phyloP scores from a whole-genome alignment of 1,284 basidiomycete species.

The Mycosarcoma mackinlayi region DNA sequence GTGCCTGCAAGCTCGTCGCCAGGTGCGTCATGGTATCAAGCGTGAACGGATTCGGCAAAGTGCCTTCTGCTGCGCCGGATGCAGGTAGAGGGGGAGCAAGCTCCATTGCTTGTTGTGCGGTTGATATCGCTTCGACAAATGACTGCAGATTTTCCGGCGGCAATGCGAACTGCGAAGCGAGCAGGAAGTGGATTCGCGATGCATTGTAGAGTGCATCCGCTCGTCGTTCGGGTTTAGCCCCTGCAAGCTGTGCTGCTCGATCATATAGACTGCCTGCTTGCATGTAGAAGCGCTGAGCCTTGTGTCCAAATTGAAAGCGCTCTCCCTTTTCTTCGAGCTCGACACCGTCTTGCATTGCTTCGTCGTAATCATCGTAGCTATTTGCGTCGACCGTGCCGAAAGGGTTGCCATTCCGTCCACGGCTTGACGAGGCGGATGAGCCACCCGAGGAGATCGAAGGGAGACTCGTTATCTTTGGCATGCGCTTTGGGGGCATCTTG shows the following conservation, averaged over 20 bases:
- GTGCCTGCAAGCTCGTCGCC: constrained; percentile 34
- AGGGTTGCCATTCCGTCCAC: constrained; percentile 17
- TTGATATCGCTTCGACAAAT: constrained; percentile 31
- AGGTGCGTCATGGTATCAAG: constrained; percentile 47
- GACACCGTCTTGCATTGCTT: constrained; percentile 54
- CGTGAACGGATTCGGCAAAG: constrained; percentile 46
- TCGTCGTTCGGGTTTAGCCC: constrained; percentile 6
- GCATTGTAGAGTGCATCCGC: constrained; percentile 42
- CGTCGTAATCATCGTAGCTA: constrained; percentile 46
- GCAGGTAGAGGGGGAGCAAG: constrained; percentile 29
- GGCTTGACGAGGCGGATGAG: constrained; percentile 7
- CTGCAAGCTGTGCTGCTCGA: constrained; percentile 28
- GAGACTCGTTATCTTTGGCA: constrained; percentile 35
- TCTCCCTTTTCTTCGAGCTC: constrained; percentile 58
- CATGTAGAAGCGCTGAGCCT: constrained; percentile 52
- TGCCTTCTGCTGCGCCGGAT: not conserved
- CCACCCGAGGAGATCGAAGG: constrained; percentile 6
- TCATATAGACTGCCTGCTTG: constrained; percentile 37
- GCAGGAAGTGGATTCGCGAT: constrained; percentile 48
- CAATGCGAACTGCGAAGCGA: constrained; percentile 48
- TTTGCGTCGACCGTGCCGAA: constrained; percentile 29
- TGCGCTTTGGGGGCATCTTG: constrained; percentile 33
- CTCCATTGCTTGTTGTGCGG: constrained; percentile 20
- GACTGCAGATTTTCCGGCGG: constrained; percentile 32
- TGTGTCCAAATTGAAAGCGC: constrained; percentile 48